Evolutionary conservation across 1,139 yeast genomes (phyloP).

Genomic region (Kurtzmaniella quercitrusa): DNA sequence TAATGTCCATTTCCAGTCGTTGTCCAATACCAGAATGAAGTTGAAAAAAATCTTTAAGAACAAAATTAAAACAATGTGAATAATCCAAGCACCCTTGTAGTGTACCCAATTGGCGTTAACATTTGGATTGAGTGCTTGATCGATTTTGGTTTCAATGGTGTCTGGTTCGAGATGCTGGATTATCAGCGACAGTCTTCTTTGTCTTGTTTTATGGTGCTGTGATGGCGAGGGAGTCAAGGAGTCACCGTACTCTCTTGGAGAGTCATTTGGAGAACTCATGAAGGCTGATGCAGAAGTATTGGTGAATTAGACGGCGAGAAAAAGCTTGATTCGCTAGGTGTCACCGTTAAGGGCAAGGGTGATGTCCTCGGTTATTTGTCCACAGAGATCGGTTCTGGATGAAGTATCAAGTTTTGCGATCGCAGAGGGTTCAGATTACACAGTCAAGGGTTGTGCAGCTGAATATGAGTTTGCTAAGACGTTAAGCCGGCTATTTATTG

Average conservation of each 20-base stretch:
- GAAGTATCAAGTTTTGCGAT: not conserved
- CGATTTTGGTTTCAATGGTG: constrained; percentile 86
- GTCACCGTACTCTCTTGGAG: constrained; percentile 6
- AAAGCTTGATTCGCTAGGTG: no score
- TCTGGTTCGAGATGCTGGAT: constrained; percentile 93
- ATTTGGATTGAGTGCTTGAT: constrained; percentile 84
- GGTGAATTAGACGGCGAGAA: no score
- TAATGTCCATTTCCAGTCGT: constrained; percentile 89
- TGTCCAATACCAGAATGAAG: constrained; percentile 63
- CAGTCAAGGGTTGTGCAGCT: not conserved
- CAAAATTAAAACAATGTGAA: constrained; percentile 79
- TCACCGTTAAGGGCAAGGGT: not conserved
- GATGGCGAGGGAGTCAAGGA: constrained; percentile 23
- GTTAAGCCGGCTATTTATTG: not conserved
- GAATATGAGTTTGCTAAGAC: not conserved
- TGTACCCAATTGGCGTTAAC: constrained; percentile 96
- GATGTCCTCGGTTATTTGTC: not conserved
- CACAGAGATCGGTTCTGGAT: not conserved
- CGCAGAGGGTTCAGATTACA: not conserved
- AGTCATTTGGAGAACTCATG: constrained; percentile 4
- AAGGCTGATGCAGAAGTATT: not conserved
- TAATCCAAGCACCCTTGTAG: constrained; percentile 92
- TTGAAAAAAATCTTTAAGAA: constrained; percentile 74
- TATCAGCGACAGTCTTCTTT: constrained; percentile 46
- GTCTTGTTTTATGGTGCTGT: constrained; percentile 31